These are phyloP conservation scores for Corrigiola litoralis DNA, from an alignment of 179 eudicot species.

Conservation along the genomic window DNA sequence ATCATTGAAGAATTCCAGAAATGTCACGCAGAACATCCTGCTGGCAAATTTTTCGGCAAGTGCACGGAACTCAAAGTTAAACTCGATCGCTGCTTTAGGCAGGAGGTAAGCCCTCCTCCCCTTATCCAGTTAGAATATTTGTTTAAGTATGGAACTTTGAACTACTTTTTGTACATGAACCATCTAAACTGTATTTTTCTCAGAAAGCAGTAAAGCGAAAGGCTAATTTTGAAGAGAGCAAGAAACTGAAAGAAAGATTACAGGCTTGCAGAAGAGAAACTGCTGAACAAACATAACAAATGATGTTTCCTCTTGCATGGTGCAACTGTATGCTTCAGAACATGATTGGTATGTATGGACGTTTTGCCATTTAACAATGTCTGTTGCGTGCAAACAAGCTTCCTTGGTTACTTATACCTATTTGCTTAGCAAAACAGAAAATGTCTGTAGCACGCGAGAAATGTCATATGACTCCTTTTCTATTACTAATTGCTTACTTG, in stretches of 20 bases:
- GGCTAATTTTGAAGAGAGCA: constrained; percentile 86
- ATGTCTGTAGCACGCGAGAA: too few species aligned
- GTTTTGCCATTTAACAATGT: background rate
- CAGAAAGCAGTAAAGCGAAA: constrained; percentile 79
- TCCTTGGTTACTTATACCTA: too few species aligned
- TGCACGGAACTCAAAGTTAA: constrained; percentile 91
- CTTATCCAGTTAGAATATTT: too few species aligned
- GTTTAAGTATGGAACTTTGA: background rate
- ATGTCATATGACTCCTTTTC: too few species aligned
- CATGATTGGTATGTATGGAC: background rate
- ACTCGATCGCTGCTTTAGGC: constrained; percentile 85
- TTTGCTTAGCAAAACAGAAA: too few species aligned
- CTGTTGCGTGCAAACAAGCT: too few species aligned
- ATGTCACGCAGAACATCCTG: constrained; percentile 79
- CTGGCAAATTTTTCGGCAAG: constrained; percentile 68
- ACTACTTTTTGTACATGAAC: background rate
- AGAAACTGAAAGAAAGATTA: constrained; percentile 67
- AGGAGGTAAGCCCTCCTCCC: constrained; percentile 45
- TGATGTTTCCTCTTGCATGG: background rate
- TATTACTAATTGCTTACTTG: too few species aligned
- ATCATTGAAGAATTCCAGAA: constrained; percentile 82
- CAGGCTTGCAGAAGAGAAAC: constrained; percentile 63
- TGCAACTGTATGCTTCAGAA: background rate
- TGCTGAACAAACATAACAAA: constrained; percentile 24
- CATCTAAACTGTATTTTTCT: background rate